Evolutionary conservation across 345 rosid genomes (phyloP).

Genomic region (Hypericum perforatum): DNA sequence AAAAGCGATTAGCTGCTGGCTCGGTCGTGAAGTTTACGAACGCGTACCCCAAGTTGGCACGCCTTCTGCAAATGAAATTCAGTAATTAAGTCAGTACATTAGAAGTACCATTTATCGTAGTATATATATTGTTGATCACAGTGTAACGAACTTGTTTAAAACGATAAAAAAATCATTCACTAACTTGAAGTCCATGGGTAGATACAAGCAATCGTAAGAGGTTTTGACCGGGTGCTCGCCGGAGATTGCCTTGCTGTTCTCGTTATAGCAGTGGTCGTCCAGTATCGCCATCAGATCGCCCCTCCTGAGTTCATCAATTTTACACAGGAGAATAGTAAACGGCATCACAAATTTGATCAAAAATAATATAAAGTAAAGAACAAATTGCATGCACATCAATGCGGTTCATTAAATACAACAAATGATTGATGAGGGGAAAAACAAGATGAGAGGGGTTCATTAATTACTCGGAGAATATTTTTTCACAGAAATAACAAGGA

Average conservation of each 20-base stretch:
- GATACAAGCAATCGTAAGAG: conserved; percentile 40
- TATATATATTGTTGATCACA: background rate
- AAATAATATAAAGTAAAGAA: too few relatives aligned
- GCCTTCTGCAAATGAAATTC: background rate
- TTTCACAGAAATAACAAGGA: too few relatives aligned
- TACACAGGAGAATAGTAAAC: background rate
- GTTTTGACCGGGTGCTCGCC: conserved; percentile 14
- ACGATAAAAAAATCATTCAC: too few relatives aligned
- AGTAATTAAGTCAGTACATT: background rate
- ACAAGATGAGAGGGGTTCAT: too few relatives aligned
- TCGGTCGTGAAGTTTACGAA: conserved; percentile 46
- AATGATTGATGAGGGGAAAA: too few relatives aligned
- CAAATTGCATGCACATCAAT: too few relatives aligned
- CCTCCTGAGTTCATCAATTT: conserved; percentile 22
- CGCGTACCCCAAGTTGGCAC: conserved; percentile 44
- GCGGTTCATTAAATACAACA: too few relatives aligned
- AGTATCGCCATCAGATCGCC: conserved; percentile 19
- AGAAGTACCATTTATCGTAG: too few relatives aligned
- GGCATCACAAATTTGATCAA: background rate
- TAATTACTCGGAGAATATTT: too few relatives aligned
- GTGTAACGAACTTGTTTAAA: too few relatives aligned
- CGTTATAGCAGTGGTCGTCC: conserved; percentile 28
- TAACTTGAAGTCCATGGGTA: conserved; percentile 58
- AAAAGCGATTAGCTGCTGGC: conserved; percentile 25
- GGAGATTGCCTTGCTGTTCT: conserved; percentile 8